phyloP scores from a whole-genome alignment of 108 stramenopile genomes.

The Seminavis robusta region DNA sequence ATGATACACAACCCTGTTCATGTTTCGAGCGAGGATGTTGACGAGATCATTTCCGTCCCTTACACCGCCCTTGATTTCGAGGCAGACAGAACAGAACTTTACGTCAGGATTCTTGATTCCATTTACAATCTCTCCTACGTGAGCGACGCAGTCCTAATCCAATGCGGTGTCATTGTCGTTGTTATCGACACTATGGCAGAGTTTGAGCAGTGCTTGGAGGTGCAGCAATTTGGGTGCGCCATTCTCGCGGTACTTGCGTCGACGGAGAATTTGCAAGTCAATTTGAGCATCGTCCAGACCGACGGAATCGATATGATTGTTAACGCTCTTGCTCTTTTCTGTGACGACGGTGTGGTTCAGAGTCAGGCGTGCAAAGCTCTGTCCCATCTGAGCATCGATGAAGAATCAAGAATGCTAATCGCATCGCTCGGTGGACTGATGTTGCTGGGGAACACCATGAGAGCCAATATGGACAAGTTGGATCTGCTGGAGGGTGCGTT shows the following conservation, averaged over 20 bases:
- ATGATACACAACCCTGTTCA: constrained; percentile 16
- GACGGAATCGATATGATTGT: constrained; percentile 45
- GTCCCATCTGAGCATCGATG: constrained; percentile 36
- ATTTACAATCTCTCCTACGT: constrained; percentile 22
- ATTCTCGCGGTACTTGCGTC: constrained; percentile 35
- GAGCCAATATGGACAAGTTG: constrained; percentile 7
- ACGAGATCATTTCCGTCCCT: constrained; percentile 24
- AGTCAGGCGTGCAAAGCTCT: constrained; percentile 23
- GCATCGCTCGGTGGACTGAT: constrained; percentile 33
- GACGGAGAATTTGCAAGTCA: constrained; percentile 41
- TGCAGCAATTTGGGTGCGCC: constrained; percentile 36
- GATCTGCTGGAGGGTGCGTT: constrained; percentile 17
- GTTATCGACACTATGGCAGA: constrained; percentile 46
- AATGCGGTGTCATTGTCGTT: constrained; percentile 37
- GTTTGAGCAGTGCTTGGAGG: constrained; percentile 9
- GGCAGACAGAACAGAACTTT: constrained; percentile 2
- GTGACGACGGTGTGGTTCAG: constrained; percentile 14
- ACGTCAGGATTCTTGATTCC: constrained; percentile 24
- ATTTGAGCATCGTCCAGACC: constrained; percentile 38
- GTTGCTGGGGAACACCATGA: constrained; percentile 32
- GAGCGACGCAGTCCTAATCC: constrained; percentile 18
- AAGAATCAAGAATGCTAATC: constrained; percentile 35
- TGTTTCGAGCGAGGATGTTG: constrained; percentile 21
- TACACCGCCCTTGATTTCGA: constrained; percentile 24
- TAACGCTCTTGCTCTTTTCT: constrained; percentile 28